phyloP scores from a whole-genome alignment of 2,329 filamentous ascomycete species.

The Ceratocystis cubensis region DNA sequence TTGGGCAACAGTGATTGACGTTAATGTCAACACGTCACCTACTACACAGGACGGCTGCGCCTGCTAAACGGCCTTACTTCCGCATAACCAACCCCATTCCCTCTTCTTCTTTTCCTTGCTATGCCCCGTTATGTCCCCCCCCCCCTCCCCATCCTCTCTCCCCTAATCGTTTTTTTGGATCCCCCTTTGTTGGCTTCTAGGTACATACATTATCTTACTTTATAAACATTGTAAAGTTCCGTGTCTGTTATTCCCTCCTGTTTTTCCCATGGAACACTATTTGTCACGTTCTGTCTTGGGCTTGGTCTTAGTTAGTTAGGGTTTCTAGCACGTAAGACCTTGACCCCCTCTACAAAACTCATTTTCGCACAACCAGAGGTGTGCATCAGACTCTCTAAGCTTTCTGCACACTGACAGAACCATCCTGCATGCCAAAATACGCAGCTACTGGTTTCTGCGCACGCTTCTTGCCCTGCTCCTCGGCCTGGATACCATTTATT shows the following conservation, averaged over 20 bases:
- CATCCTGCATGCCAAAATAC: constrained; percentile 86
- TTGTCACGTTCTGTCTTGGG: background rate
- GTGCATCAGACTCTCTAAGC: constrained; percentile 2
- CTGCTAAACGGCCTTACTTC: constrained; percentile 35
- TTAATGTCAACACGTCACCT: constrained; percentile 65
- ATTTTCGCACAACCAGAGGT: too few species aligned
- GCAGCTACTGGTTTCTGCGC: constrained; percentile 86
- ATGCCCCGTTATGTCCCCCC: background rate
- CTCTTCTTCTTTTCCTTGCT: background rate
- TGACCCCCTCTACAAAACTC: too few species aligned
- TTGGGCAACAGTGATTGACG: constrained; percentile 63
- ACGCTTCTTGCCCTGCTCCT: constrained; percentile 42
- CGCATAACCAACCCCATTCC: background rate
- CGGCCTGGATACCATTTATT: constrained; percentile 58
- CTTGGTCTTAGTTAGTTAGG: background rate
- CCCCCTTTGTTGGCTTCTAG: constrained; percentile 14
- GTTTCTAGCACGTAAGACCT: too few species aligned
- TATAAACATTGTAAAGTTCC: constrained; percentile 5
- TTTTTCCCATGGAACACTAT: background rate
- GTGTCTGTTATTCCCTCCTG: background rate
- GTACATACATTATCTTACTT: constrained; percentile 19
- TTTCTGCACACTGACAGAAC: constrained; percentile 28
- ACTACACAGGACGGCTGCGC: constrained; percentile 61
- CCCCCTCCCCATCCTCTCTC: constrained; percentile 4
- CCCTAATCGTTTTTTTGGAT: constrained; percentile 7